phyloP scores from a whole-genome alignment of 306 rosid species.

The Trifolium fragiferum region DNA sequence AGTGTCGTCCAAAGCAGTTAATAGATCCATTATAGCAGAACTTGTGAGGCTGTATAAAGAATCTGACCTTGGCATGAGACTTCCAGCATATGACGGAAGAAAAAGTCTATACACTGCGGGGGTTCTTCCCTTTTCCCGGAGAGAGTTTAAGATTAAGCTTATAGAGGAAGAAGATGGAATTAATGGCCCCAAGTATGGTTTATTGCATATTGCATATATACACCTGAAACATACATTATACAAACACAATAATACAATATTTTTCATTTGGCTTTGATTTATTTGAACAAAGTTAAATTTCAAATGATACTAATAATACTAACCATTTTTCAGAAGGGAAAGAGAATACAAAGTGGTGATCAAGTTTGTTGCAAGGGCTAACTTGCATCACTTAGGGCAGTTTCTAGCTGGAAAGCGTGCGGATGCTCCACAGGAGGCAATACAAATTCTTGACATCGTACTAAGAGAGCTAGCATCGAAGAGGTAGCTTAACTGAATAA shows the following conservation, averaged over 20 bases:
- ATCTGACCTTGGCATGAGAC: constrained; percentile 89
- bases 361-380: constrained; percentile 84
- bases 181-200: constrained; percentile 77
- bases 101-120: constrained; percentile 98
- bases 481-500: constrained; percentile 56
- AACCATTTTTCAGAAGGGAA: constrained; percentile 65
- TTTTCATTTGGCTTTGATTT: constrained; percentile 11
- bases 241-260: neutral
- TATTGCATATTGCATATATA: constrained; percentile 17
- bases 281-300: constrained; percentile 26
- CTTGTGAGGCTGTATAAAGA: constrained; percentile 84
- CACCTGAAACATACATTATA: neutral
- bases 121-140: constrained; percentile 87
- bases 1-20: constrained; percentile 82
- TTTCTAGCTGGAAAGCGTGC: constrained; percentile 93
- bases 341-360: constrained; percentile 83
- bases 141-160: constrained; percentile 84
- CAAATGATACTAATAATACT: neutral
- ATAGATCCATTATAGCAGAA: constrained; percentile 91
- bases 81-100: constrained; percentile 98
- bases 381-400: constrained; percentile 91
- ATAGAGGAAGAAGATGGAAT: constrained; percentile 72
- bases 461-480: constrained; percentile 79
- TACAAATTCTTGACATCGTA: constrained; percentile 90
- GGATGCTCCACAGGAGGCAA: constrained; percentile 91